Percentiles rank a stretch among this genome's conserved stretches.
phyloP scores from a whole-genome alignment of 208 protist species.

The Borovskyia barvae region DNA sequence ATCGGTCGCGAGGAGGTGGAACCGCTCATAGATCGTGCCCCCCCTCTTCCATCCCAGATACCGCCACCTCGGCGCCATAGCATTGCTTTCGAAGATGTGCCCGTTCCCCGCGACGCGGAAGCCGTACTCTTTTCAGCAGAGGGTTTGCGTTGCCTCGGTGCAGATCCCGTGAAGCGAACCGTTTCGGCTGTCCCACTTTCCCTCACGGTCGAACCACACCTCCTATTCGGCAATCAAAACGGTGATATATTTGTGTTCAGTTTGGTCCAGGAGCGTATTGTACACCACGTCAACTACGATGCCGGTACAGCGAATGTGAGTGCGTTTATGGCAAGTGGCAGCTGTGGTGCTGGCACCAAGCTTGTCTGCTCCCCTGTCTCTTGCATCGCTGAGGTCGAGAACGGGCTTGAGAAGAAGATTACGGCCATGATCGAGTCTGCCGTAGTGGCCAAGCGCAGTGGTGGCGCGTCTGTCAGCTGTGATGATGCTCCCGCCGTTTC shows the following conservation, averaged over 20 bases:
- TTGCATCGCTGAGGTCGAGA: slow-evolving; percentile 71
- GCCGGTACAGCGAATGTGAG: slow-evolving; percentile 19
- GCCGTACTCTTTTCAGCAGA: slow-evolving; percentile 18
- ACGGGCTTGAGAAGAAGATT: slow-evolving; percentile 65
- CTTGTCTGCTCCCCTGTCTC: slow-evolving; percentile 64
- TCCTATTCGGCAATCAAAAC: slow-evolving; percentile 85
- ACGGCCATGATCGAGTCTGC: slow-evolving; percentile 42
- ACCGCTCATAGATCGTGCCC: neutral
- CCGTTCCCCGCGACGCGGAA: slow-evolving; percentile 7
- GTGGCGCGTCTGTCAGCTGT: slow-evolving; percentile 2
- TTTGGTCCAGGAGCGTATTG: slow-evolving; percentile 57
- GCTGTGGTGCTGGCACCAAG: slow-evolving; percentile 30
- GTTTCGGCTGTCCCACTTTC: slow-evolving; percentile 71
- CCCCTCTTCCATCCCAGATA: slow-evolving; percentile 4
- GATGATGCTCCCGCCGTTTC: slow-evolving; percentile 13
- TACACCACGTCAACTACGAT: slow-evolving; percentile 78
- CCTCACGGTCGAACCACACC: slow-evolving; percentile 76
- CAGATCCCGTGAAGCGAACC: slow-evolving; percentile 64
- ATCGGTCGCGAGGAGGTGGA: slow-evolving; percentile 44
- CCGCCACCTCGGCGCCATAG: slow-evolving; percentile 3
- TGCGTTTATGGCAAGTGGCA: slow-evolving; percentile 12
- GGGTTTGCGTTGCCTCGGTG: slow-evolving; percentile 51
- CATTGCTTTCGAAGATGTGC: slow-evolving; percentile 20
- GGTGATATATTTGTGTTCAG: slow-evolving; percentile 77
- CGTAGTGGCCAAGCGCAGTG: slow-evolving; percentile 36